Percentiles rank a stretch among this genome's conserved stretches.
Evolutionary conservation across 2,329 filamentous ascomycete species (phyloP).

Genomic region (Aspergillus sp.): DNA sequence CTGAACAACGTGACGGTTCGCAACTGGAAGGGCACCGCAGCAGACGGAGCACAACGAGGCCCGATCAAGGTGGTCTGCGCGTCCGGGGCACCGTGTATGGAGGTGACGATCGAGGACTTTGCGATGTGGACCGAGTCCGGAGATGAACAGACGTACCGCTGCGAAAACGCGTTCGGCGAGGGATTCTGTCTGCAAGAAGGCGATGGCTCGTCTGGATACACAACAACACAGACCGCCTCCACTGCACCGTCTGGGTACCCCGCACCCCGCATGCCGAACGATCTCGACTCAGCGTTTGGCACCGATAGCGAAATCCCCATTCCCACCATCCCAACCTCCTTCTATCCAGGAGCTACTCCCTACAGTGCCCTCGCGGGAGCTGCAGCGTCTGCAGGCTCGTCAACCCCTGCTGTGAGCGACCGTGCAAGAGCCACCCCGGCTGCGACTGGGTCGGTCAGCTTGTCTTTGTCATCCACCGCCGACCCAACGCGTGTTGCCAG

Average conservation of each 20-base stretch:
- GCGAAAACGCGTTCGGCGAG: conserved; percentile 50
- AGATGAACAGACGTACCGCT: conserved; percentile 39
- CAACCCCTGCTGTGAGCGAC: not conserved
- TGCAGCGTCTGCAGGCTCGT: not conserved
- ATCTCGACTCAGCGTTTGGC: conserved; percentile 27
- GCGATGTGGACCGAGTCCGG: conserved; percentile 45
- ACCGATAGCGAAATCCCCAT: conserved; percentile 21
- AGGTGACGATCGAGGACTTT: conserved; percentile 52
- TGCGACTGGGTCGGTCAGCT: not conserved
- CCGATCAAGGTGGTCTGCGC: conserved; percentile 57
- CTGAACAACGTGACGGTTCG: conserved; percentile 54
- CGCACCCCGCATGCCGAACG: conserved; percentile 26
- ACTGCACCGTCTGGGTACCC: conserved; percentile 28
- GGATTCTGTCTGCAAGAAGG: conserved; percentile 48
- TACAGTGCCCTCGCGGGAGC: conserved; percentile 26
- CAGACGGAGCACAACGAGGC: conserved; percentile 51
- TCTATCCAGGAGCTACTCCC: conserved; percentile 33
- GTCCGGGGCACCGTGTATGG: conserved; percentile 52
- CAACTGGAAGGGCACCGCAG: conserved; percentile 56
- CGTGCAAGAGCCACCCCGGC: not conserved
- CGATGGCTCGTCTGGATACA: conserved; percentile 19
- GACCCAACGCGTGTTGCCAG: not conserved
- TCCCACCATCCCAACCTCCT: conserved; percentile 23
- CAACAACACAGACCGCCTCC: conserved; percentile 23
- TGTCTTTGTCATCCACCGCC: not conserved